phyloP scores from a whole-genome alignment of 2,329 filamentous ascomycete species.

The Fusarium bactridioides region DNA sequence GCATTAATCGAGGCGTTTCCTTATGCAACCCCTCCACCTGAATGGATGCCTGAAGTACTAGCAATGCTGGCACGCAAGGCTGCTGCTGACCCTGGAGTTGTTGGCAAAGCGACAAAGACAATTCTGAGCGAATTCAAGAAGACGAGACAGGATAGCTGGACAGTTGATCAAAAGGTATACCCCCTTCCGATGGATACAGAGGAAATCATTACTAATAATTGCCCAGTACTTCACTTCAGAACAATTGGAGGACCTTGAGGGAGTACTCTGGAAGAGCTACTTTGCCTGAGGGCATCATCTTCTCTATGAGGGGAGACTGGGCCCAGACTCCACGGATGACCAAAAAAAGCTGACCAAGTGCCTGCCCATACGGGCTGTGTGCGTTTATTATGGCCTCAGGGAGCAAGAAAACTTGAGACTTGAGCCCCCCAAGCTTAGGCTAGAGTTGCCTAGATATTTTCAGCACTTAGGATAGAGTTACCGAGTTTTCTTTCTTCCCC shows the following conservation, averaged over 20 bases:
- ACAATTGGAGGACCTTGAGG: conserved; percentile 93
- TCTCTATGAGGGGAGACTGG: not conserved
- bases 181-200: not conserved
- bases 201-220: conserved; percentile 40
- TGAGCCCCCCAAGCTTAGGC: not conserved
- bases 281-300: conserved; percentile 72
- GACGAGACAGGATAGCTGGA: conserved; percentile 98
- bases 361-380: conserved; percentile 9
- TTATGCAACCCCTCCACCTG: conserved; percentile 89
- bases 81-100: conserved; percentile 86
- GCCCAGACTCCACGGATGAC: not conserved
- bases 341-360: not conserved
- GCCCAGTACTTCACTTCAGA: conserved; percentile 82
- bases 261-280: conserved; percentile 99
- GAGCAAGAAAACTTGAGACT: not conserved
- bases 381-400: conserved; percentile 4
- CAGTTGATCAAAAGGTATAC: conserved; percentile 93
- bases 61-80: conserved; percentile 85
- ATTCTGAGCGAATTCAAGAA: conserved; percentile 99
- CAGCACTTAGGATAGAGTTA: not conserved
- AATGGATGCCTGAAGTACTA: conserved; percentile 93
- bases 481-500: not conserved
- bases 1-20: conserved; percentile 95
- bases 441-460: not conserved
- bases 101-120: conserved; percentile 94